Conservation (phyloP, 441 rosid species). For the Dalechampia spathulata region DNA sequence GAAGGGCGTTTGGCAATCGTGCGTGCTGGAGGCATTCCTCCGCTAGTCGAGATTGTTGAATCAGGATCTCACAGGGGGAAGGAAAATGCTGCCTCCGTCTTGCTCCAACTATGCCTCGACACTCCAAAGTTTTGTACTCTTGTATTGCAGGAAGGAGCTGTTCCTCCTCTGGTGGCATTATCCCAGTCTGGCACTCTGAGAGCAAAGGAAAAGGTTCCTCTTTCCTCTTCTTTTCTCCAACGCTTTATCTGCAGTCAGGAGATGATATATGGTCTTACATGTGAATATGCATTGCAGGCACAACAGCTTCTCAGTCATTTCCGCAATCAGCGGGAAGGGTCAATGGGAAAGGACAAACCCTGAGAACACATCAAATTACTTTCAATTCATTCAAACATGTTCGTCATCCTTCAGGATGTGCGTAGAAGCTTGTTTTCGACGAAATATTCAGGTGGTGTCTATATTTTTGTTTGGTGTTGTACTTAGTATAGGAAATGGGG, state of each 20-base stretch:
- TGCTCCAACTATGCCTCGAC: slow-evolving; percentile 70
- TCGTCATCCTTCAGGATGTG: slow-evolving; percentile 7
- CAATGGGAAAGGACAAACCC: slow-evolving; percentile 47
- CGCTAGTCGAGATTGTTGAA: slow-evolving; percentile 75
- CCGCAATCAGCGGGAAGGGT: slow-evolving; percentile 74
- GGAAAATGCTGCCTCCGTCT: slow-evolving; percentile 81
- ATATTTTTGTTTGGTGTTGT: too few species aligned
- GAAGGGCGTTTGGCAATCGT: slow-evolving; percentile 72
- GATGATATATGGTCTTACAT: slow-evolving; percentile 14
- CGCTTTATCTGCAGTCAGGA: too few species aligned
- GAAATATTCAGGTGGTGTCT: too few species aligned
- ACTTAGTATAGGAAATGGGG: too few species aligned
- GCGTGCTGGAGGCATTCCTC: slow-evolving; percentile 71
- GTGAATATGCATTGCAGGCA: slow-evolving; percentile 47
- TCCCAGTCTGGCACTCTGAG: slow-evolving; percentile 92
- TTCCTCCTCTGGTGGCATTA: slow-evolving; percentile 91
- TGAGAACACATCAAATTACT: slow-evolving; percentile 22
- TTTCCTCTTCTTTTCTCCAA: too few species aligned
- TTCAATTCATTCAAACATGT: neutral
- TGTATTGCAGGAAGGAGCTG: slow-evolving; percentile 93
- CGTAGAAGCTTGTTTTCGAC: too few species aligned
- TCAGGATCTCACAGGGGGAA: slow-evolving; percentile 85
- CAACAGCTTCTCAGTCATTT: slow-evolving; percentile 93
- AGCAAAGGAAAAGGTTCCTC: slow-evolving; percentile 94
- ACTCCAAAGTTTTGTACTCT: slow-evolving; percentile 76